Base-by-base conservation (phyloP, 805 yeast species). In the Pichia kluyveri region DNA sequence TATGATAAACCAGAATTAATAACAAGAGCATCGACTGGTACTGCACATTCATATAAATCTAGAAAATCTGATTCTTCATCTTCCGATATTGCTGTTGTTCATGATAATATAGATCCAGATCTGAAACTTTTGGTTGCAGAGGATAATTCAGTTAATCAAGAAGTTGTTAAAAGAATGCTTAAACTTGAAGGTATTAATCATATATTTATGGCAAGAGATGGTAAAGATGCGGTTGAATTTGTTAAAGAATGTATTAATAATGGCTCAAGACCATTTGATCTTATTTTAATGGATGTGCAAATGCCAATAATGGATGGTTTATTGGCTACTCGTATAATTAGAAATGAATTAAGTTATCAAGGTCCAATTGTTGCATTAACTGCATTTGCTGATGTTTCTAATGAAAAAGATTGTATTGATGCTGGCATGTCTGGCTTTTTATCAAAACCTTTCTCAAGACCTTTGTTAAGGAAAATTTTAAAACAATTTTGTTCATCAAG, bases 261-360 rank as follows among this genome's bases (percentile, higher is more conserved):
- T 2, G 65, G 65, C 15, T 23, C 38, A 11, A 69, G 69, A 10
- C 58, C 62, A 15, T 88, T 73, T 61, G 91, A 87, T 61, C 66
- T 91, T 46, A 79, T 93, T 2, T 86, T 91, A 60, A 91, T 91
- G 99, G 99, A 91, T 65, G 95, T 91, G 45, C 97, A 91, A 66
- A 91, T 90, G 98, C 98, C 98, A 5, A 82, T 79, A 57, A 73
- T 89, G 55, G 97, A 91, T 62, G 99, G 99, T 3, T 68, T 90
- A 31, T 71, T 80, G 27, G 96, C 97, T 0, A 89, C 98, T 0
- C 78, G 71, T 51, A 71, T 76, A 58, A 83, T 91, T 36, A 71
- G 96, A 41, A 66, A 70, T 17, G 81, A 83, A 41, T 63, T 85
- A 51, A 68, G 73, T 6, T 86, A 76, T 59, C 60, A 61, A 1